These are phyloP conservation scores for Vitis vinifera DNA, from an alignment of 164 flowering plant species.

Conservation along the genomic window DNA sequence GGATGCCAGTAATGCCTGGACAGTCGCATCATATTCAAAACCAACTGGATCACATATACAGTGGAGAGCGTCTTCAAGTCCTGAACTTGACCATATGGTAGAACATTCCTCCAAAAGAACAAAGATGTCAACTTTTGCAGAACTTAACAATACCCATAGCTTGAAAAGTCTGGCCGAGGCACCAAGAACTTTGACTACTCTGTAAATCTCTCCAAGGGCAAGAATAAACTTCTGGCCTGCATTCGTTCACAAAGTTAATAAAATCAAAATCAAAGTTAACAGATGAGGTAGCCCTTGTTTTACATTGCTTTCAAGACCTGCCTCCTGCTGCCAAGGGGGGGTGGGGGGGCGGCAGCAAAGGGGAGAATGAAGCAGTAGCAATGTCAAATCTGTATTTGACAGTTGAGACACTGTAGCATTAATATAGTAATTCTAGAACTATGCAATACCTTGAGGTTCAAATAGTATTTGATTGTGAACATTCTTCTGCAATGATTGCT, in stretches of 20 bases:
- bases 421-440: too few relatives aligned
- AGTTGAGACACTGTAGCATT: too few relatives aligned
- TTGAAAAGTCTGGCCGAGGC: slow-evolving; percentile 59
- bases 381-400: too few relatives aligned
- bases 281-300: not conserved
- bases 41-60: slow-evolving; percentile 25
- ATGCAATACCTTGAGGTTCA: slow-evolving; percentile 53
- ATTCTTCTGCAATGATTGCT: slow-evolving; percentile 45
- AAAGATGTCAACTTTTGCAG: slow-evolving; percentile 26
- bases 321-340: too few relatives aligned
- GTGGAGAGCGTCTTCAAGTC: slow-evolving; percentile 65
- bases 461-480: slow-evolving; percentile 43
- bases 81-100: slow-evolving; percentile 64
- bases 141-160: slow-evolving; percentile 63
- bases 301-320: too few relatives aligned
- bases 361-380: too few relatives aligned
- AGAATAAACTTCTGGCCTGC: slow-evolving; percentile 64
- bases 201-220: slow-evolving; percentile 80
- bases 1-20: slow-evolving; percentile 45
- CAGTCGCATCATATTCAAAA: slow-evolving; percentile 26
- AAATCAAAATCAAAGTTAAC: not conserved
- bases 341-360: too few relatives aligned
- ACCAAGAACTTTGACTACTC: slow-evolving; percentile 59
- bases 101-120: slow-evolving; percentile 55
- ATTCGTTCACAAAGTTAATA: not conserved